Evolutionary conservation across 495 filamentous ascomycete species (phyloP).

Genomic region (Pseudevernia furfuracea): DNA sequence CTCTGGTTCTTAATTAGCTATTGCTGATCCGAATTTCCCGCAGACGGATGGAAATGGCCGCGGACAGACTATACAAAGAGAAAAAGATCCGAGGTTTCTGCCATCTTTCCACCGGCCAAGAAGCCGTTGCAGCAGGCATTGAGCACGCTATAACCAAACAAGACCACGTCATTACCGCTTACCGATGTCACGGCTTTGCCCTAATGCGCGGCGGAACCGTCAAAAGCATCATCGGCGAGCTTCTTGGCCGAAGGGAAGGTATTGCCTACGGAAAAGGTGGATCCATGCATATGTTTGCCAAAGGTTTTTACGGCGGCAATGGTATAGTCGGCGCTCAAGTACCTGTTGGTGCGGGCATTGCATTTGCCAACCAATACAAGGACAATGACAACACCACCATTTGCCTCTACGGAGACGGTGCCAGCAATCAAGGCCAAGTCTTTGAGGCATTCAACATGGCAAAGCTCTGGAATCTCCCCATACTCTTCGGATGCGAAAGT

Average conservation of each 20-base stretch:
- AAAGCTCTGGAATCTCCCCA: conserved; percentile 94
- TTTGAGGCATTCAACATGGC: conserved; percentile 99
- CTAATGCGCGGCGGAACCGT: conserved; percentile 91
- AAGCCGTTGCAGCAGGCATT: conserved; percentile 94
- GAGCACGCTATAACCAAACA: conserved; percentile 87
- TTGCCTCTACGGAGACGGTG: conserved; percentile 93
- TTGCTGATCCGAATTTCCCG: conserved; percentile 8
- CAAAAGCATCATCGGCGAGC: conserved; percentile 90
- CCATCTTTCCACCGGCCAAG: conserved; percentile 94
- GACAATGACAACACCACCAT: conserved; percentile 75
- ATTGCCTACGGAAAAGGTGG: conserved; percentile 98
- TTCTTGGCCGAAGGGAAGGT: conserved; percentile 87
- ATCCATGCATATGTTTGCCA: conserved; percentile 99
- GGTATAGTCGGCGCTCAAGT: conserved; percentile 99
- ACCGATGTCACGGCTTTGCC: conserved; percentile 97
- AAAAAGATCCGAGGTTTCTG: conserved; percentile 99
- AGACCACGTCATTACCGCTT: conserved; percentile 94
- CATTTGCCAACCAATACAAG: conserved; percentile 94
- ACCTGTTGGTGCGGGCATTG: conserved; percentile 91
- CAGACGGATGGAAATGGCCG: conserved; percentile 99
- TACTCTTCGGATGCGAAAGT: conserved; percentile 98
- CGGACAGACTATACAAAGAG: conserved; percentile 96
- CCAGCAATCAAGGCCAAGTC: conserved; percentile 96
- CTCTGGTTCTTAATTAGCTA: conserved; percentile 11
- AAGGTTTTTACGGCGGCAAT: conserved; percentile 96